A percentile compares a stretch with the other conserved stretches of the same genome.
These are phyloP conservation scores for Pythium oligandrum DNA, from an alignment of 352 stramenopile species.

Conservation along the genomic window DNA sequence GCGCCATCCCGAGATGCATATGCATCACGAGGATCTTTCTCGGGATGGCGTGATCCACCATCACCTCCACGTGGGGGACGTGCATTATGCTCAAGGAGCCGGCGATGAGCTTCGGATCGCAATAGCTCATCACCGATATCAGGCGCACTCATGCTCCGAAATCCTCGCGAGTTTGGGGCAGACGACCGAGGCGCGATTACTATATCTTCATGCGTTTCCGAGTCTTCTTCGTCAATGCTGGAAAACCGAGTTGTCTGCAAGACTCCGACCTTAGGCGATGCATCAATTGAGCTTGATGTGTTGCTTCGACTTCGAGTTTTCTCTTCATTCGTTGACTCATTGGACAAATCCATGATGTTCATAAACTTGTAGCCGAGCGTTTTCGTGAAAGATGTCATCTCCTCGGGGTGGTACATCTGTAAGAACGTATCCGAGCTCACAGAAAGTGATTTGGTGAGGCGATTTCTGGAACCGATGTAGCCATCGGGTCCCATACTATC, in stretches of 20 bases:
- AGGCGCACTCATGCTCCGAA: conserved; percentile 72
- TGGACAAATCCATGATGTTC: conserved; percentile 72
- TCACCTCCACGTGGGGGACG: too few relatives aligned
- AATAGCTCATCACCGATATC: conserved; percentile 64
- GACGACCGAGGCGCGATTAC: conserved; percentile 13
- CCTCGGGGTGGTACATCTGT: conserved; percentile 81
- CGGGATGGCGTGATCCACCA: too few relatives aligned
- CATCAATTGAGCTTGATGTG: conserved; percentile 17
- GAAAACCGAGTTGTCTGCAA: conserved; percentile 3
- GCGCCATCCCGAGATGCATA: too few relatives aligned
- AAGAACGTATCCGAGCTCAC: conserved; percentile 69
- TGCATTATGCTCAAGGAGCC: too few relatives aligned
- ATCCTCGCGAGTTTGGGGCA: conserved; percentile 24
- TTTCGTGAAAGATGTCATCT: conserved; percentile 84
- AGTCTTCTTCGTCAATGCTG: conserved; percentile 5
- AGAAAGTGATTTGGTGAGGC: conserved; percentile 18
- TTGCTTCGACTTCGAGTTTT: conserved; percentile 28
- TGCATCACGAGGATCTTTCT: too few relatives aligned
- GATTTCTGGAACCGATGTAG: background rate
- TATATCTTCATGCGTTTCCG: too few relatives aligned
- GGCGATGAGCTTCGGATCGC: background rate
- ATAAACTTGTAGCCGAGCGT: conserved; percentile 87
- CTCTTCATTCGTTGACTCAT: conserved; percentile 46
- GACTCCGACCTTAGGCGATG: too few relatives aligned
- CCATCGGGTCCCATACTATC: background rate